A percentile compares a stretch with the other conserved stretches of the same genome.
Evolutionary conservation across 139 green algal species (phyloP).

Genomic region (Penium margaritaceum): DNA sequence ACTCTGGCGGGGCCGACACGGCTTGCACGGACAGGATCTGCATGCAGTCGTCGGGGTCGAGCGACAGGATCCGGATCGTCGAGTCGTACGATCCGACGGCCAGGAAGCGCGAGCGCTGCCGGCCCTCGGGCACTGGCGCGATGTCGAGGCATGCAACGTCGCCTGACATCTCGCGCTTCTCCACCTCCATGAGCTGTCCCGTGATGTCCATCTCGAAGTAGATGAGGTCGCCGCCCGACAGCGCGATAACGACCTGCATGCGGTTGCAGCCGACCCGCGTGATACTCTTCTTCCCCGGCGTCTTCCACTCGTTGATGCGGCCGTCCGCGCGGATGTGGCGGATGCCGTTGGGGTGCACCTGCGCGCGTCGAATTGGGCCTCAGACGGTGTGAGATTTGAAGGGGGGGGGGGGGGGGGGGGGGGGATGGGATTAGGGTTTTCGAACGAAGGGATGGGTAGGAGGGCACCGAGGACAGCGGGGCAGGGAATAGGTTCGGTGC

Average conservation of each 20-base stretch:
- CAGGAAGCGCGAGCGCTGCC: constrained; percentile 71
- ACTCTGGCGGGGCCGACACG: constrained; percentile 36
- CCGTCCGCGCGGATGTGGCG: constrained; percentile 82
- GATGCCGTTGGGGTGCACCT: constrained; percentile 81
- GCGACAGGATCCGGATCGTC: constrained; percentile 76
- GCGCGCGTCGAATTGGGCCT: no score
- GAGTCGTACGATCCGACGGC: constrained; percentile 77
- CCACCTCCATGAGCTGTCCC: constrained; percentile 78
- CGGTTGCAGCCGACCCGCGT: constrained; percentile 47
- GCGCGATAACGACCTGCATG: constrained; percentile 62
- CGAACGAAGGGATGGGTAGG: no score
- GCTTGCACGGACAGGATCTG: constrained; percentile 58
- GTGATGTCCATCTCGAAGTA: constrained; percentile 89
- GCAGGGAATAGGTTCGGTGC: no score
- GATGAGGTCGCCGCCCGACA: constrained; percentile 82
- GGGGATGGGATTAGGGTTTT: no score
- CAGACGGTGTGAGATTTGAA: no score
- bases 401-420: no score
- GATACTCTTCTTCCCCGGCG: constrained; percentile 63
- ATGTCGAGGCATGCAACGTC: constrained; percentile 82
- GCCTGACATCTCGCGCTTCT: constrained; percentile 83
- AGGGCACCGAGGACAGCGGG: no score
- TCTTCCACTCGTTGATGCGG: constrained; percentile 92
- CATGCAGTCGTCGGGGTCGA: constrained; percentile 75
- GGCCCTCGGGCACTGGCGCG: constrained; percentile 69